phyloP scores from a whole-genome alignment of 2,329 filamentous ascomycete genomes.

The Xylariaceae sp. region DNA sequence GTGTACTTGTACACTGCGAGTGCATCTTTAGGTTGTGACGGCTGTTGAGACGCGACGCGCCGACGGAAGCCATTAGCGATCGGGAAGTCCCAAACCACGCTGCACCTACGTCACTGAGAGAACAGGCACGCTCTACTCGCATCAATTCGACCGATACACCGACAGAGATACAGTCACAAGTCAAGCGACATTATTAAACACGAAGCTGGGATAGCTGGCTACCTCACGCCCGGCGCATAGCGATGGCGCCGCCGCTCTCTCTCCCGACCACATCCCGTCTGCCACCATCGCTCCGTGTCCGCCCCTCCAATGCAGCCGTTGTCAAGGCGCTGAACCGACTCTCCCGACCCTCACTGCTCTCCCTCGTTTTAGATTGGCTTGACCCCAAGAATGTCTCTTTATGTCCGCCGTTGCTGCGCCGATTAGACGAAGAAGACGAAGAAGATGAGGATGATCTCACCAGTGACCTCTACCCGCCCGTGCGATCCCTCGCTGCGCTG shows the following conservation, averaged over 20 bases:
- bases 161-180: too few species aligned
- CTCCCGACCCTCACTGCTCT: constrained; percentile 68
- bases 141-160: too few species aligned
- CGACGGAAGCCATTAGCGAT: too few species aligned
- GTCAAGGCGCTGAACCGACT: constrained; percentile 67
- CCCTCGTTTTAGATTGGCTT: constrained; percentile 75
- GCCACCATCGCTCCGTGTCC: constrained; percentile 67
- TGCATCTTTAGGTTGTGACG: too few species aligned
- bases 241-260: constrained; percentile 54
- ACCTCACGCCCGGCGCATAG: not conserved
- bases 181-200: too few species aligned
- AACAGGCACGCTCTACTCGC: too few species aligned
- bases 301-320: constrained; percentile 61
- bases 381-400: constrained; percentile 60
- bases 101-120: too few species aligned
- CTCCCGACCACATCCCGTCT: constrained; percentile 71
- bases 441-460: constrained; percentile 55
- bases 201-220: too few species aligned
- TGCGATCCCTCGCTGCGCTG: constrained; percentile 63
- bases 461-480: constrained; percentile 68
- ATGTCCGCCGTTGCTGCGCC: constrained; percentile 58
- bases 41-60: too few species aligned
- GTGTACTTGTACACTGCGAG: too few species aligned
- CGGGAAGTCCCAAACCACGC: too few species aligned
- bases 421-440: constrained; percentile 41